Percentiles rank a stretch among this genome's conserved stretches.
Conservation (phyloP, 2,329 filamentous ascomycete genomes). For the Xylariaceae sp. region DNA sequence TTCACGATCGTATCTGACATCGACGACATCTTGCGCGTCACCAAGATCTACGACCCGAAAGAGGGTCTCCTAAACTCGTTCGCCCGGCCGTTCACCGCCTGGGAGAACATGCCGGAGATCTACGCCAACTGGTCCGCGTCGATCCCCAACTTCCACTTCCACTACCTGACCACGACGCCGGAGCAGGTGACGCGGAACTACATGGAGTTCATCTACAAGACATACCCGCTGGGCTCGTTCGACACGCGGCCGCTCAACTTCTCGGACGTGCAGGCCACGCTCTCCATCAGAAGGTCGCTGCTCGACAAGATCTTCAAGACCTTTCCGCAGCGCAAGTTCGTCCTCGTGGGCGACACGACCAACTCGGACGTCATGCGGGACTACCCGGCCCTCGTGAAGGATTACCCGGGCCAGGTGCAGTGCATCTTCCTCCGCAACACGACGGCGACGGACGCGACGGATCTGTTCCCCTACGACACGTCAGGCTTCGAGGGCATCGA, state of each 20-base stretch:
- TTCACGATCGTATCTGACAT: constrained; percentile 72
- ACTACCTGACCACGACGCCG: constrained; percentile 75
- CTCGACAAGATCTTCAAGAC: constrained; percentile 69
- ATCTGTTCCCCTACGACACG: constrained; percentile 72
- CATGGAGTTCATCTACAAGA: constrained; percentile 75
- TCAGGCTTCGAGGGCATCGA: constrained; percentile 62
- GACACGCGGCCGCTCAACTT: constrained; percentile 77
- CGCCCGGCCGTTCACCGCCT: constrained; percentile 61
- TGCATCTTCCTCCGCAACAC: constrained; percentile 77
- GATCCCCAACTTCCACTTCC: constrained; percentile 66
- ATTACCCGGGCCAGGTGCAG: constrained; percentile 66
- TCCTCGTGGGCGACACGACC: constrained; percentile 70
- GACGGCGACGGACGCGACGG: constrained; percentile 57
- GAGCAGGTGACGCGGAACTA: constrained; percentile 74
- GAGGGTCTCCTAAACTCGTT: constrained; percentile 74
- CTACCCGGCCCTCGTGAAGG: constrained; percentile 54
- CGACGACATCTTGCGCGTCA: constrained; percentile 74
- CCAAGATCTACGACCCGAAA: constrained; percentile 71
- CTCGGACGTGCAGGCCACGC: constrained; percentile 65
- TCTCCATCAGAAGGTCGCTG: constrained; percentile 64
- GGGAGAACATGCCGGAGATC: constrained; percentile 76
- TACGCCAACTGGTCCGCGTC: constrained; percentile 70
- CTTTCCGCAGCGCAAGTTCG: constrained; percentile 68
- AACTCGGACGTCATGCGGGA: constrained; percentile 72
- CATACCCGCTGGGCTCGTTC: constrained; percentile 70